Evolutionary conservation across 1,139 yeast genomes (phyloP).

Genomic region (Nakaseomyces delphensis): DNA sequence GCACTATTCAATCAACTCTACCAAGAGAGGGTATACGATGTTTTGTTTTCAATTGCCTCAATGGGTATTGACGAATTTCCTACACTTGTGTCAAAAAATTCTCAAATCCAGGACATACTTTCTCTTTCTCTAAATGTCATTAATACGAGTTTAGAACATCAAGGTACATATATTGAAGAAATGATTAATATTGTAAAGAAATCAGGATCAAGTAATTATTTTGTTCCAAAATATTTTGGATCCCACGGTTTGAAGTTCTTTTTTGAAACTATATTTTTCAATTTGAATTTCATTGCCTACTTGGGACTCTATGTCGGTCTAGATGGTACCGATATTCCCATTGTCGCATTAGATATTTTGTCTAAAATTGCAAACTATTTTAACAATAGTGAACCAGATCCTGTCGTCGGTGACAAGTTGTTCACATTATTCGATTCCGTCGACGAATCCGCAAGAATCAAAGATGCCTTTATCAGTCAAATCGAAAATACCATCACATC

Average conservation of each 20-base stretch:
- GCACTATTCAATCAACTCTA: constrained; percentile 55
- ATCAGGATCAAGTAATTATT: constrained; percentile 29
- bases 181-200: constrained; percentile 37
- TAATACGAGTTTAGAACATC: constrained; percentile 44
- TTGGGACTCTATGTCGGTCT: constrained; percentile 62
- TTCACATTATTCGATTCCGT: constrained; percentile 64
- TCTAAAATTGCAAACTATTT: constrained; percentile 36
- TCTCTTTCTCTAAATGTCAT: constrained; percentile 40
- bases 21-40: constrained; percentile 47
- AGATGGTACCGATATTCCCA: constrained; percentile 42
- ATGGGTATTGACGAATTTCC: constrained; percentile 47
- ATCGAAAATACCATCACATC: constrained; percentile 41
- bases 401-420: constrained; percentile 48
- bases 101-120: constrained; percentile 32
- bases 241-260: constrained; percentile 56
- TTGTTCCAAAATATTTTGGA: constrained; percentile 46
- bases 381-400: constrained; percentile 30
- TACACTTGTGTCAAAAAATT: constrained; percentile 34
- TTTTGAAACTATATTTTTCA: constrained; percentile 61
- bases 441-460: constrained; percentile 60
- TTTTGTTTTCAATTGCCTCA: constrained; percentile 47
- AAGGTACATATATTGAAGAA: constrained; percentile 47
- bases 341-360: constrained; percentile 46
- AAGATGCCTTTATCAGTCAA: constrained; percentile 65
- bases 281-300: constrained; percentile 60